These are phyloP conservation scores for Mycena vulgaris DNA, from an alignment of 768 basidiomycete genomes.

Conservation along the genomic window DNA sequence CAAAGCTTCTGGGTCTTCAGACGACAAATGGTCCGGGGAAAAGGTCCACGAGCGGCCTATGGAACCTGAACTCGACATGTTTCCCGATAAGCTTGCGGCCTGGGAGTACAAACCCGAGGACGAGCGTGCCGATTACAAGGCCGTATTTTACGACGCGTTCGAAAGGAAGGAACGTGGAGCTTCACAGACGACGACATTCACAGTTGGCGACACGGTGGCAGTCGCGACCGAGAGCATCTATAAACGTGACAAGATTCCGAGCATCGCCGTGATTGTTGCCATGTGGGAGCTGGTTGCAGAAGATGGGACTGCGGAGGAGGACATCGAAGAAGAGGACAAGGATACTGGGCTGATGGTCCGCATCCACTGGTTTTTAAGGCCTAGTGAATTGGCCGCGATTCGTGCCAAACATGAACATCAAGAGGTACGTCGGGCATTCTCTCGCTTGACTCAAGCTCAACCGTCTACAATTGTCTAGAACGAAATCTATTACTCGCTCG, in stretches of 20 bases:
- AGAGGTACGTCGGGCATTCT: slow-evolving; percentile 58
- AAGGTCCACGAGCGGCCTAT: slow-evolving; percentile 21
- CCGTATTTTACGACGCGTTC: slow-evolving; percentile 32
- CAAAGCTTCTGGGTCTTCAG: neutral
- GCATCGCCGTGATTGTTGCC: slow-evolving; percentile 78
- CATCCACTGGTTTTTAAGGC: slow-evolving; percentile 85
- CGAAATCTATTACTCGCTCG: slow-evolving; percentile 80
- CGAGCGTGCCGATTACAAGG: slow-evolving; percentile 13
- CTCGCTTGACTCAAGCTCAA: slow-evolving; percentile 3
- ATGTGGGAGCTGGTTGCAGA: slow-evolving; percentile 71
- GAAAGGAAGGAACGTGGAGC: slow-evolving; percentile 35
- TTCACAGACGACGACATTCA: slow-evolving; percentile 53
- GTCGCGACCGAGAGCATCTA: slow-evolving; percentile 65
- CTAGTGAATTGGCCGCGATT: slow-evolving; percentile 71
- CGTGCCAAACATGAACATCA: slow-evolving; percentile 73
- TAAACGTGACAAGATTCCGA: slow-evolving; percentile 62
- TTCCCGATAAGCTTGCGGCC: slow-evolving; percentile 7
- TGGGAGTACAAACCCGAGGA: slow-evolving; percentile 28
- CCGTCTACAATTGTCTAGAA: slow-evolving; percentile 61
- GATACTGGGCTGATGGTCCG: slow-evolving; percentile 72
- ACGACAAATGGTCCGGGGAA: slow-evolving; percentile 19
- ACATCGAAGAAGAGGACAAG: slow-evolving; percentile 47
- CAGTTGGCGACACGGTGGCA: slow-evolving; percentile 78
- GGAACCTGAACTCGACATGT: slow-evolving; percentile 32
- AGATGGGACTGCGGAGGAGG: slow-evolving; percentile 45